These are phyloP conservation scores for Sporothrix euskadiensis DNA, from an alignment of 2,329 filamentous ascomycete species.

Conservation along the genomic window DNA sequence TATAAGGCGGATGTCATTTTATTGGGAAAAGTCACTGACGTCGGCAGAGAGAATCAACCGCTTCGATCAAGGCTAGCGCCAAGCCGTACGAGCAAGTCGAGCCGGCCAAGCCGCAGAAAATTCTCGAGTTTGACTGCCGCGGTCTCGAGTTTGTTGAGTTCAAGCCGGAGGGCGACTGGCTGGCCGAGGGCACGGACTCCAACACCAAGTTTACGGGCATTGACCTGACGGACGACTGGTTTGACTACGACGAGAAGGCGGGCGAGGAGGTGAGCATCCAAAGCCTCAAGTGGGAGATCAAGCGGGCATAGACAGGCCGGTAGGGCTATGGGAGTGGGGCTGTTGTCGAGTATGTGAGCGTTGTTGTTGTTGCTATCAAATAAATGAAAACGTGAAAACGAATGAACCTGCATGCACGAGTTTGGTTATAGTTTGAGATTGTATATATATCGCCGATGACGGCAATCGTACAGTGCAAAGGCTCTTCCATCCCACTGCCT, in stretches of 20 bases:
- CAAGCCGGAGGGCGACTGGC: constrained; percentile 90
- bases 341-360: background rate
- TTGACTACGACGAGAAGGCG: constrained; percentile 94
- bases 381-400: background rate
- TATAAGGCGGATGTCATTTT: too few species aligned
- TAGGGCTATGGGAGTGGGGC: background rate
- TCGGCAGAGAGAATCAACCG: constrained; percentile 75
- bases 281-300: constrained; percentile 83
- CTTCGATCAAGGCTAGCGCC: constrained; percentile 75
- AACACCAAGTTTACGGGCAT: constrained; percentile 78
- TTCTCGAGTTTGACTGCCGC: constrained; percentile 90
- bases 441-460: constrained; percentile 8
- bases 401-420: background rate
- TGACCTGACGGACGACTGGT: constrained; percentile 90
- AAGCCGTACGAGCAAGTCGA: constrained; percentile 69
- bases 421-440: background rate
- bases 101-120: constrained; percentile 72
- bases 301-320: constrained; percentile 54
- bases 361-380: background rate
- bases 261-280: constrained; percentile 91
- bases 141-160: constrained; percentile 92
- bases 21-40: background rate
- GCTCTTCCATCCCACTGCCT: background rate
- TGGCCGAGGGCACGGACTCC: constrained; percentile 78
- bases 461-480: background rate